phyloP scores from a whole-genome alignment of 345 rosid species.

The Angophora floribunda region DNA sequence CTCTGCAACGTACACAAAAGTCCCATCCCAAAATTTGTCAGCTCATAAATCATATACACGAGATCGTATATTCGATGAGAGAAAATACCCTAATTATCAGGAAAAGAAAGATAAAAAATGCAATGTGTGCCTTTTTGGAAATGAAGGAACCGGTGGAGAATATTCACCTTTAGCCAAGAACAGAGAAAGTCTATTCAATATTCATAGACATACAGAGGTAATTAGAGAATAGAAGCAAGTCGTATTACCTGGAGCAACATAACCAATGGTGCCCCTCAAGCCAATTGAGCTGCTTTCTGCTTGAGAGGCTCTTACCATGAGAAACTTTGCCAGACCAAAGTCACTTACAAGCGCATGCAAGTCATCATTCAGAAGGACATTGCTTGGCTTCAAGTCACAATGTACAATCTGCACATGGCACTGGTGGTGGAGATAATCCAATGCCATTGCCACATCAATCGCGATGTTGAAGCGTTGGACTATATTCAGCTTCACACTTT shows the following conservation, averaged over 20 bases:
- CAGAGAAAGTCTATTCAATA: neutral
- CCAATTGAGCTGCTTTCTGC: neutral
- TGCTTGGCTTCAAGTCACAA: constrained; percentile 15
- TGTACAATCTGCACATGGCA: neutral
- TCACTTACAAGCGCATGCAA: constrained; percentile 7
- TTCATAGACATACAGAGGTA: neutral
- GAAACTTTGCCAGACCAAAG: constrained; percentile 7
- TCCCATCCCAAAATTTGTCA: neutral
- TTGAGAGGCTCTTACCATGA: neutral
- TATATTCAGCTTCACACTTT: neutral
- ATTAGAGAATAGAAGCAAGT: neutral
- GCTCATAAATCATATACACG: neutral
- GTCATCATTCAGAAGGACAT: constrained; percentile 5
- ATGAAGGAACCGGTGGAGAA: neutral
- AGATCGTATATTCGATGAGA: neutral
- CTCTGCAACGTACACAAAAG: neutral
- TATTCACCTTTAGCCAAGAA: neutral
- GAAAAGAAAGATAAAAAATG: too few species aligned
- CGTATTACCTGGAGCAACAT: constrained; percentile 13
- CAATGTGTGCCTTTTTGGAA: too few species aligned
- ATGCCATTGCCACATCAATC: constrained; percentile 6
- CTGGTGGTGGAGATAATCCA: constrained; percentile 9
- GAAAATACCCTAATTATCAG: too few species aligned
- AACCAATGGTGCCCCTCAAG: constrained; percentile 9
- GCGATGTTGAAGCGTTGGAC: constrained; percentile 2